Percentiles rank a stretch among this genome's conserved stretches.
These are phyloP conservation scores for Aurifilum marmelostoma DNA, from an alignment of 2,329 filamentous ascomycete genomes.

Conservation along the genomic window DNA sequence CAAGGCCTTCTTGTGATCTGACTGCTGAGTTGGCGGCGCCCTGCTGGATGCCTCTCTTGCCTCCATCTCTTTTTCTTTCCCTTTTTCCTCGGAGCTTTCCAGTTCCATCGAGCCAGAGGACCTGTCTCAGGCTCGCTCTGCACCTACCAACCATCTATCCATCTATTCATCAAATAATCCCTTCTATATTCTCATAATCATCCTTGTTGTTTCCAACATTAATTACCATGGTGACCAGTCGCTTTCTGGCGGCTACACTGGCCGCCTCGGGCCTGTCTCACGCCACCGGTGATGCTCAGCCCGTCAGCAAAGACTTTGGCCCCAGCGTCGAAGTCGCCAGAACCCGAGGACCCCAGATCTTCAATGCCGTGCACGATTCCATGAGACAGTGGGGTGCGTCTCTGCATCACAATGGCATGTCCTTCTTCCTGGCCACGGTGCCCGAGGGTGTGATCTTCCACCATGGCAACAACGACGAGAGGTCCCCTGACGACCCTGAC, in stretches of 20 bases:
- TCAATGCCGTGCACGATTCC: conserved; percentile 73
- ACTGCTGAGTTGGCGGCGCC: not conserved
- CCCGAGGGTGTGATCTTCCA: conserved; percentile 68
- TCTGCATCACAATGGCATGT: conserved; percentile 75
- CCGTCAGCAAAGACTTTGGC: conserved; percentile 33
- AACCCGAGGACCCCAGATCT: conserved; percentile 65
- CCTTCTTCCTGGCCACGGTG: conserved; percentile 67
- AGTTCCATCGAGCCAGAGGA: not conserved
- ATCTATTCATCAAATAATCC: not conserved
- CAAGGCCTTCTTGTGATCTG: not conserved
- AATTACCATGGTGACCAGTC: conserved; percentile 15
- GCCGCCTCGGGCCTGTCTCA: conserved; percentile 20
- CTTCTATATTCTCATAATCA: not conserved
- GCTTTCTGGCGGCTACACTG: conserved; percentile 21
- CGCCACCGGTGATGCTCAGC: not conserved
- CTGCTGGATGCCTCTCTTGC: not conserved
- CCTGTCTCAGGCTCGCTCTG: not conserved
- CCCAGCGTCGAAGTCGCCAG: conserved; percentile 45
- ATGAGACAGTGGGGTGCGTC: conserved; percentile 77
- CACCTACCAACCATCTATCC: not conserved
- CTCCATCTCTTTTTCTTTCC: not conserved
- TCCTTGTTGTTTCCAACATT: not conserved
- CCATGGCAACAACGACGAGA: conserved; percentile 58
- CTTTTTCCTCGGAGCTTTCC: not conserved
- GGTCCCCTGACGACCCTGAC: conserved; percentile 58